These are phyloP conservation scores for Amanita bisporigera DNA, from an alignment of 1,284 basidiomycete species.

Conservation along the genomic window DNA sequence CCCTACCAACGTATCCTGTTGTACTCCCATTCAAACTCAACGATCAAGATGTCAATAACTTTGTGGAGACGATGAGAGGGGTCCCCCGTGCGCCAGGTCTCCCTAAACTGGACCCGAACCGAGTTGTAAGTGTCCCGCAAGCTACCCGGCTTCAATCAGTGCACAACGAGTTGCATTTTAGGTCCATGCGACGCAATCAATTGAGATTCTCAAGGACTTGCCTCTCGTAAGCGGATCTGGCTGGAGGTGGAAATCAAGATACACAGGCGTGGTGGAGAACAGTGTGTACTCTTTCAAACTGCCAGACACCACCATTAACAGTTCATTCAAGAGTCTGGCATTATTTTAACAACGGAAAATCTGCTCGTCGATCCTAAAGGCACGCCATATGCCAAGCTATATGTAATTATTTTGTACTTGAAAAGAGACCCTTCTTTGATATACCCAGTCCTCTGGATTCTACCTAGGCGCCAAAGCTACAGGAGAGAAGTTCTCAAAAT, in stretches of 20 bases:
- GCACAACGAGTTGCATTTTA: conserved; percentile 31
- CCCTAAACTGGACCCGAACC: conserved; percentile 68
- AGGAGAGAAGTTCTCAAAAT: conserved; percentile 69
- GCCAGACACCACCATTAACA: background rate
- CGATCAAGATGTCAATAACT: conserved; percentile 68
- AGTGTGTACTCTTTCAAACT: conserved; percentile 53
- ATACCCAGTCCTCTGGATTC: conserved; percentile 66
- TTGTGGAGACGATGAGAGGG: conserved; percentile 56
- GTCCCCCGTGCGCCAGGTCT: conserved; percentile 58
- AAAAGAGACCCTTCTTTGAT: background rate
- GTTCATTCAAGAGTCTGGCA: conserved; percentile 64
- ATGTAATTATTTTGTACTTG: background rate
- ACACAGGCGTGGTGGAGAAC: conserved; percentile 76
- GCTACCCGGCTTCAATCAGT: background rate
- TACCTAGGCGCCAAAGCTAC: conserved; percentile 78
- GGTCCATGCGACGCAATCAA: conserved; percentile 77
- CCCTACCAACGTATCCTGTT: conserved; percentile 61
- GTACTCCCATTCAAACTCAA: conserved; percentile 65
- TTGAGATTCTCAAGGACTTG: conserved; percentile 72
- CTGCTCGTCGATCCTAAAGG: conserved; percentile 67
- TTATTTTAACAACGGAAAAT: conserved; percentile 71
- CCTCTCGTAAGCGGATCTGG: conserved; percentile 68
- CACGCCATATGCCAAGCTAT: conserved; percentile 58
- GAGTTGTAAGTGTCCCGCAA: conserved; percentile 53
- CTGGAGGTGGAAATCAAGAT: conserved; percentile 67